Percentiles rank a stretch among this genome's conserved stretches.
Conservation (phyloP, 2,329 filamentous ascomycete genomes). For the Emmonsiellopsis sp. region DNA sequence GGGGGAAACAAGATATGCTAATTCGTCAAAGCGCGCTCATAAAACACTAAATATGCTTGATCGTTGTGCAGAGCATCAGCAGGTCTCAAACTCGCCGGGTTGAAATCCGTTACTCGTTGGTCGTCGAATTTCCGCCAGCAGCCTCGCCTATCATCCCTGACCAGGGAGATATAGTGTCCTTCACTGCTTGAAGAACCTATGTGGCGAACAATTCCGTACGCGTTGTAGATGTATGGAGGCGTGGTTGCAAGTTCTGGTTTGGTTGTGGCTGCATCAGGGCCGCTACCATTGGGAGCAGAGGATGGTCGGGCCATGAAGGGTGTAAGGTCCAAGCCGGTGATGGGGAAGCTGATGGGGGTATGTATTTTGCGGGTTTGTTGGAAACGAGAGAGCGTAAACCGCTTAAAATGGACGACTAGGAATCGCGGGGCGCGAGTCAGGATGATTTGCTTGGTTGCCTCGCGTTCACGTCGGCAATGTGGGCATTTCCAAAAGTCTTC, state of each 20-base stretch:
- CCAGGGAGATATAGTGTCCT: conserved; percentile 72
- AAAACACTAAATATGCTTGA: conserved; percentile 58
- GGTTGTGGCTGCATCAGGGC: conserved; percentile 52
- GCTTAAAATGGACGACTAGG: conserved; percentile 68
- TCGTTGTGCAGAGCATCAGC: conserved; percentile 50
- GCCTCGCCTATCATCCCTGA: conserved; percentile 49
- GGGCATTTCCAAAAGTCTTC: conserved; percentile 66
- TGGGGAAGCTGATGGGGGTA: conserved; percentile 65
- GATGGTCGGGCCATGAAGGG: conserved; percentile 48
- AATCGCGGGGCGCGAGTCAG: conserved; percentile 72
- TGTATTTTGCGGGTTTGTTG: conserved; percentile 57
- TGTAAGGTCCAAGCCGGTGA: conserved; percentile 57
- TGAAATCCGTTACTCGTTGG: conserved; percentile 45
- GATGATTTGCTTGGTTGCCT: conserved; percentile 60
- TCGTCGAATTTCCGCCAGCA: conserved; percentile 57
- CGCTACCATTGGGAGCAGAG: conserved; percentile 16
- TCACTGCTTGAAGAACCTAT: conserved; percentile 55
- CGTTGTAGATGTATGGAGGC: conserved; percentile 65
- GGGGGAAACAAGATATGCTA: conserved; percentile 13
- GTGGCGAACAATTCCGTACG: conserved; percentile 77
- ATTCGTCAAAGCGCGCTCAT: conserved; percentile 41
- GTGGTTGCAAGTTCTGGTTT: conserved; percentile 23
- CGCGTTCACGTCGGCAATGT: conserved; percentile 57
- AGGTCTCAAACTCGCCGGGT: conserved; percentile 41
- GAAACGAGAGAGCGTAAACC: conserved; percentile 50